Evolutionary conservation across 805 yeast species (phyloP).

Genomic region (Suhomyces tanzawaensis): DNA sequence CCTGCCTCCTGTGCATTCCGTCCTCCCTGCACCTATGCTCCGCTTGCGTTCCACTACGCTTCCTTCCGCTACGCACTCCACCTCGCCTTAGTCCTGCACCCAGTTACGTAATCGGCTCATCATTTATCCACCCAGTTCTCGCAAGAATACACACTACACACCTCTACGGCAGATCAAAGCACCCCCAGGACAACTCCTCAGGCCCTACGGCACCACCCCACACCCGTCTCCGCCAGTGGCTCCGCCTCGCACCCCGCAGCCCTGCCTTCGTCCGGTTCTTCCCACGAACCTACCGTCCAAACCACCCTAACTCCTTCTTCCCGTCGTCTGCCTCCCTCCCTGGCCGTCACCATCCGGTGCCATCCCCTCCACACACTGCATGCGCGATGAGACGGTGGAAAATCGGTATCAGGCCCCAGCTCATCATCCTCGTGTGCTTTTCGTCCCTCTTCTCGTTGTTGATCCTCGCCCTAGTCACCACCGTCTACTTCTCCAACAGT

Average conservation of each 20-base stretch:
- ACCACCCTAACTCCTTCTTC: background rate
- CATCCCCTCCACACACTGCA: background rate
- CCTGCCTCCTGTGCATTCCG: no score
- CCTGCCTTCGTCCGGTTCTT: background rate
- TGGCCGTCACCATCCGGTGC: background rate
- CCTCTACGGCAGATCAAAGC: no score
- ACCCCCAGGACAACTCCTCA: no score
- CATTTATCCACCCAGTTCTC: no score
- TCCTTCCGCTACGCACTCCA: no score
- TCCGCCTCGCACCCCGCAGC: background rate
- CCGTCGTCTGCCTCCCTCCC: background rate
- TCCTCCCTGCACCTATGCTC: no score
- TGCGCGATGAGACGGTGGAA: conserved; percentile 40
- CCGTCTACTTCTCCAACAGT: conserved; percentile 63
- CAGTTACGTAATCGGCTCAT: no score
- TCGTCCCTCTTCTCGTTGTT: conserved; percentile 69
- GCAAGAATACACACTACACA: no score
- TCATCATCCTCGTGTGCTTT: conserved; percentile 65
- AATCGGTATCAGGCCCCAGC: conserved; percentile 73
- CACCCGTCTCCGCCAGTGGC: background rate
- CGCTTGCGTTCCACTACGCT: no score
- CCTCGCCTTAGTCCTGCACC: no score
- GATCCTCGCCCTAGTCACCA: conserved; percentile 72
- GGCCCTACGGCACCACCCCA: background rate
- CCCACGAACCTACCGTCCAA: background rate